A percentile compares a stretch with the other conserved stretches of the same genome.
Conservation (phyloP, 371 early-diverging fungal species). For the Mortierella sp. region DNA sequence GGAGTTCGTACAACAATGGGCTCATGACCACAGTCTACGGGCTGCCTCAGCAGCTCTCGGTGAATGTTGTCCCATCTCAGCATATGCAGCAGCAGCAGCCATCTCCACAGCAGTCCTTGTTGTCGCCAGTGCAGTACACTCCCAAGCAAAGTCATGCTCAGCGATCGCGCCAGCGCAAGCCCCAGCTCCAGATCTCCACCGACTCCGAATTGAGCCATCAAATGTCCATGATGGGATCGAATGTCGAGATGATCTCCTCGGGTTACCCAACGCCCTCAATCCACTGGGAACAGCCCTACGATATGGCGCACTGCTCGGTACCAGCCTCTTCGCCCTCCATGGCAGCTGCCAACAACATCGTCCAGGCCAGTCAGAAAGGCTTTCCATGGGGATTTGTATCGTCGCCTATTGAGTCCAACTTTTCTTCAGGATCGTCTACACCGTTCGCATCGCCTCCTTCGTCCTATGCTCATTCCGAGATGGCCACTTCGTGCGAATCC, state of each 20-base stretch:
- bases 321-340: slow-evolving; percentile 29
- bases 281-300: slow-evolving; percentile 8
- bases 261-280: slow-evolving; percentile 1
- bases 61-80: slow-evolving; percentile 4
- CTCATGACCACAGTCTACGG: slow-evolving; percentile 6
- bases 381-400: slow-evolving; percentile 36
- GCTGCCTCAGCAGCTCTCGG: slow-evolving; percentile 9
- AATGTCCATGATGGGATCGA: slow-evolving; percentile 2
- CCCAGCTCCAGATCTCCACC: slow-evolving; percentile 27
- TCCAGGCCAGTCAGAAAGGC: slow-evolving; percentile 19
- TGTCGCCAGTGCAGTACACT: slow-evolving; percentile 30
- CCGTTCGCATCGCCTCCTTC: slow-evolving; percentile 41
- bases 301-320: not conserved
- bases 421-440: slow-evolving; percentile 36
- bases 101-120: slow-evolving; percentile 16
- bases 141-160: slow-evolving; percentile 28
- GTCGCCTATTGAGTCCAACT: slow-evolving; percentile 31
- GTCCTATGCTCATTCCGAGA: slow-evolving; percentile 31
- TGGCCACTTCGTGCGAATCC: slow-evolving; percentile 34
- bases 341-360: slow-evolving; percentile 33
- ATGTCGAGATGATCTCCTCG: not conserved
- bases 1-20: not conserved
- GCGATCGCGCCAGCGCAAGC: slow-evolving; percentile 32
- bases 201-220: slow-evolving; percentile 10
- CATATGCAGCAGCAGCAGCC: slow-evolving; percentile 1